phyloP scores from a whole-genome alignment of 768 basidiomycete species.

The Dictyophora rubrovolvata region DNA sequence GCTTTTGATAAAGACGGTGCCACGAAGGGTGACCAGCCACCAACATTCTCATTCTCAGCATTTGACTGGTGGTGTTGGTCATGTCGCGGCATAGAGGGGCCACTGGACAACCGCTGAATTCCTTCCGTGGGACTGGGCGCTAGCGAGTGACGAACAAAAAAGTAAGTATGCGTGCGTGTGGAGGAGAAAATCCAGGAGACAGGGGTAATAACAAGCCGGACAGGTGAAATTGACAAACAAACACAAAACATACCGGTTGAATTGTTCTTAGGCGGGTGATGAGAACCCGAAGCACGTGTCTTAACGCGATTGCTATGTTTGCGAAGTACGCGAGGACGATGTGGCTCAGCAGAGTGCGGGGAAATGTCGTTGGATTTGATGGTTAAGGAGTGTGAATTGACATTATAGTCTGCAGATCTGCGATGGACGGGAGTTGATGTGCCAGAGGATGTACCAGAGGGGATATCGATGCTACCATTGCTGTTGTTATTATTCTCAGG shows the following conservation, averaged over 20 bases:
- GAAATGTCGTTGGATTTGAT: not conserved
- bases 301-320: not conserved
- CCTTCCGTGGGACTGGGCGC: not conserved
- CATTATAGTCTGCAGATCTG: not conserved
- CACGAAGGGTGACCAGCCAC: conserved; percentile 2
- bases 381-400: not conserved
- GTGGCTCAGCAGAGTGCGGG: not conserved
- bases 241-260: conserved; percentile 2
- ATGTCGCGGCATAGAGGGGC: not conserved
- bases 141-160: not conserved
- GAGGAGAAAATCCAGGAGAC: not conserved
- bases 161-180: not conserved
- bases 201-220: no score
- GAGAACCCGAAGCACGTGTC: not conserved
- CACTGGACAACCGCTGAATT: not conserved
- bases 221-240: not conserved
- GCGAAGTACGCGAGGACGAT: conserved; percentile 6
- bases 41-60: not conserved
- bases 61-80: not conserved
- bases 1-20: conserved; percentile 4
- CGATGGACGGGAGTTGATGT: not conserved
- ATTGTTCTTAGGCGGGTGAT: not conserved
- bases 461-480: not conserved
- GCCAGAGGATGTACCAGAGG: not conserved
- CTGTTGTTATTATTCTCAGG: not conserved